Conservation (phyloP, 441 rosid genomes). For the Erysimum cheiri region DNA sequence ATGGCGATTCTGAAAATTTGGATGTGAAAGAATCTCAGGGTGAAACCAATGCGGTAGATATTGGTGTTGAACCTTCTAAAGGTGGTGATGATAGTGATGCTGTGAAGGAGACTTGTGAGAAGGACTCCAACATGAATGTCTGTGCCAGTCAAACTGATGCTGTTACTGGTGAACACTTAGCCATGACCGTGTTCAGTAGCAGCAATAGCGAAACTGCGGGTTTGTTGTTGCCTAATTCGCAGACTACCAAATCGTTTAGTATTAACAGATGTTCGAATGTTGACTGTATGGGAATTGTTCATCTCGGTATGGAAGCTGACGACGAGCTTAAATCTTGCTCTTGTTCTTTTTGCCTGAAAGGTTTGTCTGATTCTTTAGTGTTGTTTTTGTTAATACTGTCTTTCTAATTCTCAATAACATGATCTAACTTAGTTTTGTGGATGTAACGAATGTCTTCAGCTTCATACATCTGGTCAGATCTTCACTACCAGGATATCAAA, state of each 20-base stretch:
- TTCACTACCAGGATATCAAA: conserved; percentile 88
- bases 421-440: conserved; percentile 13
- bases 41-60: conserved; percentile 41
- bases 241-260: conserved; percentile 50
- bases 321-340: conserved; percentile 67
- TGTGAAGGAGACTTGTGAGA: conserved; percentile 43
- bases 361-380: conserved; percentile 45
- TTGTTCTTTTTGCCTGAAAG: conserved; percentile 89
- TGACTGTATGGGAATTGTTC: conserved; percentile 45
- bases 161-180: conserved; percentile 35
- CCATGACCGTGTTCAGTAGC: conserved; percentile 39
- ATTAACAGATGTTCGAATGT: conserved; percentile 56
- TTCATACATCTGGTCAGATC: conserved; percentile 94
- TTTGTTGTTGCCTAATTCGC: conserved; percentile 51
- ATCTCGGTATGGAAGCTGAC: conserved; percentile 49
- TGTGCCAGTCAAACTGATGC: conserved; percentile 40
- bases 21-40: conserved; percentile 46
- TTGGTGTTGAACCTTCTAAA: conserved; percentile 23
- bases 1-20: conserved; percentile 35
- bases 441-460: conserved; percentile 56
- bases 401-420: not conserved
- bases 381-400: conserved; percentile 1
- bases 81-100: conserved; percentile 37
- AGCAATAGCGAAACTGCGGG: conserved; percentile 44
- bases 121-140: conserved; percentile 41